Percentiles rank a stretch among this genome's conserved stretches.
Conservation (phyloP, 1,139 yeast species). For the Scheffersomyces segobiensis region DNA sequence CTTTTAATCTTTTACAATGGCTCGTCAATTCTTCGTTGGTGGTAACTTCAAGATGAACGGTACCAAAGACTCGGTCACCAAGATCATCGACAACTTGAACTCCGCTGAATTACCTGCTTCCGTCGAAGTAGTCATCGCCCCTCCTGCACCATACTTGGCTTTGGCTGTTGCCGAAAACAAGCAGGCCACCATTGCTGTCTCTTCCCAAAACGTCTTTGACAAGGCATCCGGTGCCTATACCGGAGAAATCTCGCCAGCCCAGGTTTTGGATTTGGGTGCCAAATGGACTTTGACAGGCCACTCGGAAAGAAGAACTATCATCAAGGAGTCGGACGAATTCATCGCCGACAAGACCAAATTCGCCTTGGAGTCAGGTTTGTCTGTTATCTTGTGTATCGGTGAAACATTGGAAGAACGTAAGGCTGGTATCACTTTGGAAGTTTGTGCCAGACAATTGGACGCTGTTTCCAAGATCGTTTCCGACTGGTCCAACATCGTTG, state of each 20-base stretch:
- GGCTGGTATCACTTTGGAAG: conserved; percentile 80
- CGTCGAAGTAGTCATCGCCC: conserved; percentile 91
- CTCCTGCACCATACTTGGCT: conserved; percentile 90
- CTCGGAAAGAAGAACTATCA: conserved; percentile 96
- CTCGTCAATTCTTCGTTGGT: conserved; percentile 95
- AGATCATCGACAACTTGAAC: conserved; percentile 83
- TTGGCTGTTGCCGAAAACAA: conserved; percentile 70
- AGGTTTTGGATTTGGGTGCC: conserved; percentile 89
- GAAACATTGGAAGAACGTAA: conserved; percentile 96
- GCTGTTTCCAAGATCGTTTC: conserved; percentile 81
- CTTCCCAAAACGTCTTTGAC: conserved; percentile 89
- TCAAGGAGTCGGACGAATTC: conserved; percentile 87
- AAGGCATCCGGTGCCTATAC: conserved; percentile 96
- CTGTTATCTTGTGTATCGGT: conserved; percentile 95
- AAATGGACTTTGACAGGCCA: conserved; percentile 97
- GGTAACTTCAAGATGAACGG: conserved; percentile 99
- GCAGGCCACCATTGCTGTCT: conserved; percentile 71
- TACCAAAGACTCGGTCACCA: conserved; percentile 78
- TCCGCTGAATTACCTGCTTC: conserved; percentile 69
- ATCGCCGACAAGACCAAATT: conserved; percentile 94
- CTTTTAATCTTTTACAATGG: conserved; percentile 35
- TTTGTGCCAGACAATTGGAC: conserved; percentile 85
- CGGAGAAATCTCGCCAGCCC: conserved; percentile 91
- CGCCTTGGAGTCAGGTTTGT: conserved; percentile 84
- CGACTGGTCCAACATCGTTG: conserved; percentile 91